A percentile compares a stretch with the other conserved stretches of the same genome.
phyloP scores from a whole-genome alignment of 2,329 filamentous ascomycete species.

The Cordyceps militaris region DNA sequence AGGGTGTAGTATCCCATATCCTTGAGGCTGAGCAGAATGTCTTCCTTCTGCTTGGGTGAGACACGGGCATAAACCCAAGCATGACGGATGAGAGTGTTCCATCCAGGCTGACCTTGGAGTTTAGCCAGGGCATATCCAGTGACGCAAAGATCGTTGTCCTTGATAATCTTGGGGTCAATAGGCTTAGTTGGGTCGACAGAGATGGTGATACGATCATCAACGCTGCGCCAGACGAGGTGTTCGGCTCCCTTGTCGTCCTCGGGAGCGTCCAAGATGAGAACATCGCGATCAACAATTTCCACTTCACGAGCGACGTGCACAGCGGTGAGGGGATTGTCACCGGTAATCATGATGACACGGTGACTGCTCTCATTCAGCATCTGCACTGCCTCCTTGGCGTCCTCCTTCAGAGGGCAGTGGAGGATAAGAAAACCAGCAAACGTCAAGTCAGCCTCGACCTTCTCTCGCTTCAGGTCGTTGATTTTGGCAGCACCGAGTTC shows the following conservation, averaged over 20 bases:
- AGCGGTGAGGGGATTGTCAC: constrained; percentile 93
- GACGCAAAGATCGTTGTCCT: constrained; percentile 85
- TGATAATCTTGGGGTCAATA: constrained; percentile 73
- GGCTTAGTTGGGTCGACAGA: constrained; percentile 76
- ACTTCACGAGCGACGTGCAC: constrained; percentile 93
- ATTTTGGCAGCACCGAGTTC: constrained; percentile 80
- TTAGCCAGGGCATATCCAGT: constrained; percentile 90
- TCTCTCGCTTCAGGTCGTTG: constrained; percentile 90
- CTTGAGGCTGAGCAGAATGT: constrained; percentile 93
- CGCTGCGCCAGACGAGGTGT: constrained; percentile 85
- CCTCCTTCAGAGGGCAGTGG: constrained; percentile 92
- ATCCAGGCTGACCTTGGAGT: constrained; percentile 73
- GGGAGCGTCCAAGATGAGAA: constrained; percentile 88
- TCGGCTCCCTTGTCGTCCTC: constrained; percentile 79
- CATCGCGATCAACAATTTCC: constrained; percentile 94
- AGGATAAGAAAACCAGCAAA: constrained; percentile 96
- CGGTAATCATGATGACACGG: constrained; percentile 97
- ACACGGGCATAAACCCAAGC: constrained; percentile 98
- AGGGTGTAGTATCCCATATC: constrained; percentile 96
- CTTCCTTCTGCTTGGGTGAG: constrained; percentile 97
- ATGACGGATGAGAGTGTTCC: constrained; percentile 72
- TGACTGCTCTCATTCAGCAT: constrained; percentile 99
- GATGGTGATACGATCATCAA: constrained; percentile 83
- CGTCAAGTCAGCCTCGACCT: constrained; percentile 73
- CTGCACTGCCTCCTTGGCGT: constrained; percentile 85